Evolutionary conservation across 768 basidiomycete species (phyloP).

Genomic region (Rossbeevera mucosa): DNA sequence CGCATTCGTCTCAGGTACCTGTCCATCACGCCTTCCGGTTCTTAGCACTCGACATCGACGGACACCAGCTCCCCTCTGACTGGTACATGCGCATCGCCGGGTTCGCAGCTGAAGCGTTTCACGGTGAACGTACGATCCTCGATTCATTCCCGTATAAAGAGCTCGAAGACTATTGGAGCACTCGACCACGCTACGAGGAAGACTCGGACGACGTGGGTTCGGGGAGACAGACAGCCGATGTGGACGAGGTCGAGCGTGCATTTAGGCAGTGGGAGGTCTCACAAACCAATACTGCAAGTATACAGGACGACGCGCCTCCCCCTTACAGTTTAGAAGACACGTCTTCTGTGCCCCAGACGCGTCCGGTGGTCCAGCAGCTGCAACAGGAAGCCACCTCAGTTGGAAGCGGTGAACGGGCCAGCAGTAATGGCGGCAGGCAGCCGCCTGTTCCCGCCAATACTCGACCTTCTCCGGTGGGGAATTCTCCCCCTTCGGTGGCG

Average conservation of each 20-base stretch:
- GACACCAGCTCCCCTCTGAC: constrained; percentile 71
- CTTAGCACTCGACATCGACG: constrained; percentile 74
- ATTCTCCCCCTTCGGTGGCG: constrained; percentile 3
- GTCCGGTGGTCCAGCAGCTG: neutral
- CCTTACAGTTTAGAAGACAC: constrained; percentile 58
- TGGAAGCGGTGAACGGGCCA: neutral
- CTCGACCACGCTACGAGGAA: constrained; percentile 53
- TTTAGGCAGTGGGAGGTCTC: constrained; percentile 45
- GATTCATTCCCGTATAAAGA: constrained; percentile 69
- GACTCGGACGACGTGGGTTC: constrained; percentile 1
- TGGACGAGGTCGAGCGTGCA: constrained; percentile 17
- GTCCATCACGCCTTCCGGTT: constrained; percentile 54
- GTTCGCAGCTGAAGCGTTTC: constrained; percentile 63
- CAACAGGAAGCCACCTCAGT: neutral
- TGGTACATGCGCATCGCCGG: constrained; percentile 85
- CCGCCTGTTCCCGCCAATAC: neutral
- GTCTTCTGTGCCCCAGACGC: neutral
- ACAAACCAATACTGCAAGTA: constrained; percentile 12
- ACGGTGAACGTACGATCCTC: constrained; percentile 55
- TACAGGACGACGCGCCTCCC: constrained; percentile 53
- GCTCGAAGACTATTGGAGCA: constrained; percentile 69
- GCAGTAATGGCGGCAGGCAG: neutral
- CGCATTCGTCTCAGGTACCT: constrained; percentile 56
- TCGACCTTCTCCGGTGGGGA: constrained; percentile 5
- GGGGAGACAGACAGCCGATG: constrained; percentile 22